These are phyloP conservation scores for Pelargonium cotyledonis DNA, from an alignment of 441 rosid species.

Conservation along the genomic window DNA sequence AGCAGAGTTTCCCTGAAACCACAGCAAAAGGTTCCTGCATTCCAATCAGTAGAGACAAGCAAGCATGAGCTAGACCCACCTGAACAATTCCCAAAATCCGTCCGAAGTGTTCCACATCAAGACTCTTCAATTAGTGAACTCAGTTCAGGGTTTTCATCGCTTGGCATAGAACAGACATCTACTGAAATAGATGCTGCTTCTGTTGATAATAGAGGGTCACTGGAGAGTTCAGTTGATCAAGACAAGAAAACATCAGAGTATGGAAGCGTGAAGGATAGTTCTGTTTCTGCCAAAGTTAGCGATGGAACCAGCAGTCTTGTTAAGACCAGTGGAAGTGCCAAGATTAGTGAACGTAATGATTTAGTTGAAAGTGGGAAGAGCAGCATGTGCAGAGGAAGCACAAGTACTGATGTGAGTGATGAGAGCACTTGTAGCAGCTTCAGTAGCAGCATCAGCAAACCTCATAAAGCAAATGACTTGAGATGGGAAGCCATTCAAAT, in stretches of 20 bases:
- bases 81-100: neutral
- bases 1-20: neutral
- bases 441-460: constrained; percentile 73
- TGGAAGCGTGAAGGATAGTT: constrained; percentile 68
- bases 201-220: constrained; percentile 36
- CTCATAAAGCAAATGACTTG: constrained; percentile 83
- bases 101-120: neutral
- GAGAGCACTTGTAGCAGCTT: constrained; percentile 95
- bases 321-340: constrained; percentile 69
- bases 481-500: constrained; percentile 97
- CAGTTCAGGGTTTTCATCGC: constrained; percentile 33
- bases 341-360: constrained; percentile 59
- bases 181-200: constrained; percentile 29
- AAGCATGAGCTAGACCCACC: neutral
- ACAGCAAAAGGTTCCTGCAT: neutral
- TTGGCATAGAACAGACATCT: constrained; percentile 31
- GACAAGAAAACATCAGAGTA: constrained; percentile 56
- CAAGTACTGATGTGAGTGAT: constrained; percentile 84
- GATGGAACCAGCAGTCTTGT: constrained; percentile 56
- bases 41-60: neutral
- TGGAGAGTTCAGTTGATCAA: constrained; percentile 34
- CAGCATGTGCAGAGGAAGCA: constrained; percentile 89
- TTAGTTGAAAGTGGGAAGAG: constrained; percentile 79
- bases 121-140: constrained; percentile 36
- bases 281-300: constrained; percentile 67